A percentile compares a stretch with the other conserved stretches of the same genome.
phyloP scores from a whole-genome alignment of 331 rosid genomes.

The Quercus phellos region DNA sequence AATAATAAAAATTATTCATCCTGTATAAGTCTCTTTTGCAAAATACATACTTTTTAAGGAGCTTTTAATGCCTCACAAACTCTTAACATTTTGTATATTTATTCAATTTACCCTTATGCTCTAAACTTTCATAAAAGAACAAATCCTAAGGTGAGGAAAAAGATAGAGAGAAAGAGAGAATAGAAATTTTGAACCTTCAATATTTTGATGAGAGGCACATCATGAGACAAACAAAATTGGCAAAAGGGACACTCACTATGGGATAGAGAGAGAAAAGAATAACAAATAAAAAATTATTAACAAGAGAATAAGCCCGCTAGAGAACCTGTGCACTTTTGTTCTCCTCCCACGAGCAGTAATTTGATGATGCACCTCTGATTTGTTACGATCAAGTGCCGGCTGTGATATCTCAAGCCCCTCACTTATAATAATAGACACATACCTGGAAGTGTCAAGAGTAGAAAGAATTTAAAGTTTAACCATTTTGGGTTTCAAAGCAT shows the following conservation, averaged over 20 bases:
- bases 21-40: not conserved
- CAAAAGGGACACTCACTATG: not conserved
- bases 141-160: not conserved
- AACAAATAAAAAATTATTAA: not conserved
- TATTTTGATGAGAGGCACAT: not conserved
- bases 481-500: not conserved
- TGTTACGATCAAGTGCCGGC: conserved; percentile 71
- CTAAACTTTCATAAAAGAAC: not conserved
- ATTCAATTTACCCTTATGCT: not conserved
- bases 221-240: not conserved
- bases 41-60: not conserved
- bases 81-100: not conserved
- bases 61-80: not conserved
- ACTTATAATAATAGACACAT: conserved; percentile 51
- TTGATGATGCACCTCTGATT: conserved; percentile 86
- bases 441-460: conserved; percentile 33
- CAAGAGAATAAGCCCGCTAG: not conserved
- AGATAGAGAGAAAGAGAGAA: not conserved
- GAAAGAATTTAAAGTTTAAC: conserved; percentile 1
- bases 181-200: not conserved
- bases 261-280: not conserved
- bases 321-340: conserved; percentile 74
- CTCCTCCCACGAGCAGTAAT: conserved; percentile 71
- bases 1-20: not conserved
- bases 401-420: conserved; percentile 91